These are phyloP conservation scores for Phytopythium oedochilum DNA, from an alignment of 352 stramenopile species.

Conservation along the genomic window DNA sequence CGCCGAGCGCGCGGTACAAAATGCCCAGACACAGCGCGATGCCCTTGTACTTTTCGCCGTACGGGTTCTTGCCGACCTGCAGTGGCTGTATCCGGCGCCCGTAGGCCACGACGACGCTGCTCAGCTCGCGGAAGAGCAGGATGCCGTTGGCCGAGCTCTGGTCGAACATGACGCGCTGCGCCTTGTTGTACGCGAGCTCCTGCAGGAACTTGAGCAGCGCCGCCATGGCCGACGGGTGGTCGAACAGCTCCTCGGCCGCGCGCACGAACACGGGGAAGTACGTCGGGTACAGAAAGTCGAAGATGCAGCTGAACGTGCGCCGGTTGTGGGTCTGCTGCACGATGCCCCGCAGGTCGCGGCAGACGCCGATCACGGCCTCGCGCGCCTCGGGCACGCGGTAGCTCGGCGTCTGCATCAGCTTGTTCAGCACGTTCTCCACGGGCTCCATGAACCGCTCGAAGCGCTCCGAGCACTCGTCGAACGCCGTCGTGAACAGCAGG, in stretches of 20 bases:
- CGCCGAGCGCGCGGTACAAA: conserved; percentile 77
- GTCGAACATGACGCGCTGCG: conserved; percentile 97
- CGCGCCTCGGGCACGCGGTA: conserved; percentile 75
- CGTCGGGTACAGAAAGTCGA: conserved; percentile 96
- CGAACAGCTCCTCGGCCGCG: conserved; percentile 92
- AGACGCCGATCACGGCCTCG: conserved; percentile 94
- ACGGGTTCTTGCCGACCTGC: conserved; percentile 86
- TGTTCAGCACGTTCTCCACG: conserved; percentile 77
- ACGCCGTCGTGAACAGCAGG: conserved; percentile 94
- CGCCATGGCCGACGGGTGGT: conserved; percentile 93
- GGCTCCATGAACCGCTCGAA: conserved; percentile 98
- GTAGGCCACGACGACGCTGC: conserved; percentile 95
- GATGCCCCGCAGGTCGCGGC: conserved; percentile 95
- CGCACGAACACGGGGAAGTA: conserved; percentile 95
- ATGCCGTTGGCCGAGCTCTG: conserved; percentile 98
- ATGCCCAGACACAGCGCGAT: conserved; percentile 94
- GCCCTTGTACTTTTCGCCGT: conserved; percentile 98
- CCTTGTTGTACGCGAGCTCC: conserved; percentile 94
- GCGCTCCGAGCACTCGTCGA: conserved; percentile 91
- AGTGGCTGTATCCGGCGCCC: conserved; percentile 84
- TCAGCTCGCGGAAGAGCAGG: conserved; percentile 96
- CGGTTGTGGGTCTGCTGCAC: conserved; percentile 96
- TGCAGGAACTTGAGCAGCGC: conserved; percentile 97
- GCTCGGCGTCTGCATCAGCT: conserved; percentile 72
- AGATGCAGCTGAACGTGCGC: conserved; percentile 95